Evolutionary conservation across 257 asterid genomes (phyloP).

Genomic region (Solanum boliviense): DNA sequence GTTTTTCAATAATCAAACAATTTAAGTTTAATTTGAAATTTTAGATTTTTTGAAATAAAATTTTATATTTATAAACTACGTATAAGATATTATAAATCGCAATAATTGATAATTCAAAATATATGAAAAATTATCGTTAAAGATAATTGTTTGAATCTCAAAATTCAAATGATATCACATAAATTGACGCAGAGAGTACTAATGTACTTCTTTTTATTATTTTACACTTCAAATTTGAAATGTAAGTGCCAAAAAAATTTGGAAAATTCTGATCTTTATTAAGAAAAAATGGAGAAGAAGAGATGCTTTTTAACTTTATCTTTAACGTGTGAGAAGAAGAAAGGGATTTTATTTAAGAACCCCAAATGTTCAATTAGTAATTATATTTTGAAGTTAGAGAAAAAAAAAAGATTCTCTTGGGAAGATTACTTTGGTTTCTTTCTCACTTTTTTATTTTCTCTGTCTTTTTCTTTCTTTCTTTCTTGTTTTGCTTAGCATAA

Average conservation of each 20-base stretch:
- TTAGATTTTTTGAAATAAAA: no score
- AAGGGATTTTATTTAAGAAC: neutral
- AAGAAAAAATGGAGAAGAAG: constrained; percentile 5
- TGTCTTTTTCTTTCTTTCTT: constrained; percentile 8
- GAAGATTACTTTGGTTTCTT: constrained; percentile 28
- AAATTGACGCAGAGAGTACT: neutral
- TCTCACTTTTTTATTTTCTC: constrained; percentile 12
- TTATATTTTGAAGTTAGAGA: constrained; percentile 14
- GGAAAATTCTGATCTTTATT: neutral
- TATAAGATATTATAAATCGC: no score
- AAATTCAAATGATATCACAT: no score
- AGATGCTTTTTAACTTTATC: constrained; percentile 55
- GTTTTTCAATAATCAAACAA: no score
- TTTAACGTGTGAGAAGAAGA: constrained; percentile 32
- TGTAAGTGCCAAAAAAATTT: neutral
- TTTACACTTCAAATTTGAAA: neutral
- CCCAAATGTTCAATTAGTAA: neutral
- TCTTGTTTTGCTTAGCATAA: constrained; percentile 12
- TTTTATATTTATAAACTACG: no score
- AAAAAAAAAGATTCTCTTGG: constrained; percentile 20
- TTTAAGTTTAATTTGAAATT: no score
- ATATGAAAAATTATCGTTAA: no score
- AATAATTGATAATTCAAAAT: no score
- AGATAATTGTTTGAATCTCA: no score
- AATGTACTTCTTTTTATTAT: neutral